phyloP scores from a whole-genome alignment of 306 rosid species.

The Canavalia ensiformis region DNA sequence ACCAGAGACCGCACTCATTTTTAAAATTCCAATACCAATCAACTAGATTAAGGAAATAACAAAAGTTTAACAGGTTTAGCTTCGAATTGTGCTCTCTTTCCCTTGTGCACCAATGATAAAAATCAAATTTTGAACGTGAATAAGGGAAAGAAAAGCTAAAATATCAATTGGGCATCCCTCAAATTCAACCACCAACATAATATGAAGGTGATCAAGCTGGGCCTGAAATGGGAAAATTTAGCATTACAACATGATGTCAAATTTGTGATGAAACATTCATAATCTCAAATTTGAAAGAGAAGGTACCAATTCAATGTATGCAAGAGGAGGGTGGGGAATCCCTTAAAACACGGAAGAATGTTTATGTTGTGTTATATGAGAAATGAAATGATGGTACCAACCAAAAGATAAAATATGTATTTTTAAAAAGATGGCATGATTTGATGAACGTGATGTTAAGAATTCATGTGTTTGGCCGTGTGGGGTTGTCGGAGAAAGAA shows the following conservation, averaged over 20 bases:
- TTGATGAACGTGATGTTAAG: conserved; percentile 2
- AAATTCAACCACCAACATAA: conserved; percentile 59
- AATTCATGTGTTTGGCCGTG: conserved; percentile 20
- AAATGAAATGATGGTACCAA: not conserved
- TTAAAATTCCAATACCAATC: conserved; percentile 27
- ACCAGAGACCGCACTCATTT: conserved; percentile 78
- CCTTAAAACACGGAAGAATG: conserved; percentile 45
- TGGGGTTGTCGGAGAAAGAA: conserved; percentile 27
- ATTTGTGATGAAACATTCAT: conserved; percentile 13
- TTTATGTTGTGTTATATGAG: not conserved
- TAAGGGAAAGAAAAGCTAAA: conserved; percentile 79
- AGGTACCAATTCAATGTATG: conserved; percentile 31
- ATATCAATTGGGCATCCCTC: conserved; percentile 47
- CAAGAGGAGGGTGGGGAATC: conserved; percentile 34
- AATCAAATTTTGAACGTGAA: conserved; percentile 40
- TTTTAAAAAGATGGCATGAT: not conserved
- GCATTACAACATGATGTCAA: conserved; percentile 39
- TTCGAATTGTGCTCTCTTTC: conserved; percentile 61
- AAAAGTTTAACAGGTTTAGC: conserved; percentile 23
- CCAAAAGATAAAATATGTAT: not conserved
- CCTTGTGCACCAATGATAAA: conserved; percentile 59
- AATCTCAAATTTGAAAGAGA: not conserved
- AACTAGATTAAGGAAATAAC: conserved; percentile 15
- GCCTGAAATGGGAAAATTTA: conserved; percentile 33
- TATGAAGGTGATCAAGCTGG: conserved; percentile 35